Evolutionary conservation across 179 eudicot species (phyloP), one percentile per base, ranked within the genome.

Genomic region (Amaranthus tricolor): DNA sequence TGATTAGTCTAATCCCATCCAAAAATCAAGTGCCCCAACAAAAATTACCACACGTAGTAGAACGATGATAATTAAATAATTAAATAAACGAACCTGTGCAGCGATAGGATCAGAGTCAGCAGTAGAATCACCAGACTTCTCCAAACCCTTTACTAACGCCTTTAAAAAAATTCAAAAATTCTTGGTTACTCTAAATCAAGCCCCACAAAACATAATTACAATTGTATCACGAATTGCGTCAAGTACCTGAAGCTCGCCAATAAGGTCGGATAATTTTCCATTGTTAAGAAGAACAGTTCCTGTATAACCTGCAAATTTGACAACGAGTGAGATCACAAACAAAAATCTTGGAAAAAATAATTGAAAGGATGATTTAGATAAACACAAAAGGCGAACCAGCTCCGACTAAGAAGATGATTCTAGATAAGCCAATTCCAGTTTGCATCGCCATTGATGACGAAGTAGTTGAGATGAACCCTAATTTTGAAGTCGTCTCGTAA

Each of bases 171-270:
- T 13, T 72, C 17, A 9, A 31, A 31, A 49, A 62, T 55, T 44
- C 6, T 8, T n/a, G 49, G 52, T 72, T 12, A 17, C 66, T 12
- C 52, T 6, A 21, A 78, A 58, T 50, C 5, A 10, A 13, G 12
- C 10, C 16, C 10, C 13, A 45, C 10, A 7, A 7, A 6, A 68
- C 16, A 20, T 44, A 43, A 6, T n/a, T 0, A 9, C 5, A 54
- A 63, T 0, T 14, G 2, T 43, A 60, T 16, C 17, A 59, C 17
- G 15, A 11, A 20, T 44, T 49, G 51, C 5, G 62, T 0, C 40
- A 4, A 66, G 62, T 70, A 94, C 98, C 97, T 94, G 94, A 31
- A 94, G 82, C 59, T 92, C 97, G 76, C 87, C 94, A 68, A 94
- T 74, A 2, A 94, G 48, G 72, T 94, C 96, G 8, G 97, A 89